Percentiles rank a stretch among this genome's conserved stretches.
These are phyloP conservation scores for Penicillium crystallinum DNA, from an alignment of 495 filamentous ascomycete species.

Conservation along the genomic window DNA sequence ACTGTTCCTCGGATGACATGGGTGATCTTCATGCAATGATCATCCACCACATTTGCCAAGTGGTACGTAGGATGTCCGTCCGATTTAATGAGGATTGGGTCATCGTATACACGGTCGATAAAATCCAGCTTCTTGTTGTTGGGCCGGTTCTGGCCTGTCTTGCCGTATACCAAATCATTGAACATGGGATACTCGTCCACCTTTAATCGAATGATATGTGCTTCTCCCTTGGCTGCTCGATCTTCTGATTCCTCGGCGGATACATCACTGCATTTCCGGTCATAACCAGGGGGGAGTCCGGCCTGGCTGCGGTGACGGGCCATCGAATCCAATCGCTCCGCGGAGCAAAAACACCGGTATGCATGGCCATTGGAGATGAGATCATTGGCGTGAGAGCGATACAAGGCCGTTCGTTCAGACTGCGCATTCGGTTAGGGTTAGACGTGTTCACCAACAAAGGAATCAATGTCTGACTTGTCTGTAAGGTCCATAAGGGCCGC, in stretches of 20 bases:
- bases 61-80: slow-evolving; percentile 95
- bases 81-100: slow-evolving; percentile 81
- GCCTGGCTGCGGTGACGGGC: slow-evolving; percentile 53
- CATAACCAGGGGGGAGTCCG: slow-evolving; percentile 65
- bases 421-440: slow-evolving; percentile 28
- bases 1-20: slow-evolving; percentile 88
- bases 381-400: slow-evolving; percentile 64
- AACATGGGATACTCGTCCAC: slow-evolving; percentile 55
- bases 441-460: neutral
- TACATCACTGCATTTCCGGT: slow-evolving; percentile 69
- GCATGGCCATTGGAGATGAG: slow-evolving; percentile 67
- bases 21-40: slow-evolving; percentile 89
- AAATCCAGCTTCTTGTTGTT: slow-evolving; percentile 37
- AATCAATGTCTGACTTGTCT: slow-evolving; percentile 58
- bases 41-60: slow-evolving; percentile 94
- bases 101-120: slow-evolving; percentile 54
- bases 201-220: slow-evolving; percentile 74
- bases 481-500: slow-evolving; percentile 80
- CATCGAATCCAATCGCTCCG: slow-evolving; percentile 60
- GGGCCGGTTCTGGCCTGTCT: slow-evolving; percentile 46
- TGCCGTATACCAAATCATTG: slow-evolving; percentile 72
- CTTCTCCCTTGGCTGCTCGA: slow-evolving; percentile 59
- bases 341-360: slow-evolving; percentile 89
- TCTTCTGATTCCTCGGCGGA: slow-evolving; percentile 60
- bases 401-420: slow-evolving; percentile 76